Evolutionary conservation across 1,139 yeast species (phyloP).

Genomic region (Sugiyamaella xylanicola): DNA sequence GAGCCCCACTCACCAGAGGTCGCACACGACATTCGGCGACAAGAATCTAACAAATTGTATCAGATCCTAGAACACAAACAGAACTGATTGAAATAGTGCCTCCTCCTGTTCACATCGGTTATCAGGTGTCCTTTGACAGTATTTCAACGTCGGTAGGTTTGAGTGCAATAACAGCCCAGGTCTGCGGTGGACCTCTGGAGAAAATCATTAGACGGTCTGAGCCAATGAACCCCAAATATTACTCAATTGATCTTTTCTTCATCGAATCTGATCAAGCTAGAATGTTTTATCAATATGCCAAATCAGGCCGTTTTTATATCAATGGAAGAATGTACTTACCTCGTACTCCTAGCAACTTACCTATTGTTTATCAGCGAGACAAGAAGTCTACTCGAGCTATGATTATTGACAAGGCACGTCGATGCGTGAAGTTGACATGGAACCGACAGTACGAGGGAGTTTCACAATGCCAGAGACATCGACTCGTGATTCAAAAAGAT

Average conservation of each 20-base stretch:
- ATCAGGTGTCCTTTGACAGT: not conserved
- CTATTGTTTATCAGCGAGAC: conserved; percentile 2
- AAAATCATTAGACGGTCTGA: conserved; percentile 41
- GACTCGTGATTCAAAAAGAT: conserved; percentile 1
- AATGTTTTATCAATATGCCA: conserved; percentile 56
- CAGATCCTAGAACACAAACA: not conserved
- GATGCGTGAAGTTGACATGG: conserved; percentile 46
- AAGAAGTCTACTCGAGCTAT: conserved; percentile 42
- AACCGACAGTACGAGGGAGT: conserved; percentile 7
- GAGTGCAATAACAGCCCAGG: conserved; percentile 55
- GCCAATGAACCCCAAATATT: conserved; percentile 24
- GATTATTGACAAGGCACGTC: conserved; percentile 42
- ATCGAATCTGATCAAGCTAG: conserved; percentile 57
- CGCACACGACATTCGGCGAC: no score
- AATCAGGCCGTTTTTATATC: conserved; percentile 59
- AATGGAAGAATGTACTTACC: conserved; percentile 58
- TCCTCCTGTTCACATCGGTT: not conserved
- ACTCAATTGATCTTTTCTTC: conserved; percentile 55
- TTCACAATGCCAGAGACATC: conserved; percentile 5
- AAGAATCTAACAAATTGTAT: not conserved
- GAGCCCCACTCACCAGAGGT: no score
- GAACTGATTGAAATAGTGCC: not conserved
- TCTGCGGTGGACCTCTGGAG: conserved; percentile 77
- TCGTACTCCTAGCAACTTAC: conserved; percentile 28
- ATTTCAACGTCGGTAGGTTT: conserved; percentile 51